phyloP scores from a whole-genome alignment of 2,329 filamentous ascomycete species.

The Basipetospora chlamydospora region DNA sequence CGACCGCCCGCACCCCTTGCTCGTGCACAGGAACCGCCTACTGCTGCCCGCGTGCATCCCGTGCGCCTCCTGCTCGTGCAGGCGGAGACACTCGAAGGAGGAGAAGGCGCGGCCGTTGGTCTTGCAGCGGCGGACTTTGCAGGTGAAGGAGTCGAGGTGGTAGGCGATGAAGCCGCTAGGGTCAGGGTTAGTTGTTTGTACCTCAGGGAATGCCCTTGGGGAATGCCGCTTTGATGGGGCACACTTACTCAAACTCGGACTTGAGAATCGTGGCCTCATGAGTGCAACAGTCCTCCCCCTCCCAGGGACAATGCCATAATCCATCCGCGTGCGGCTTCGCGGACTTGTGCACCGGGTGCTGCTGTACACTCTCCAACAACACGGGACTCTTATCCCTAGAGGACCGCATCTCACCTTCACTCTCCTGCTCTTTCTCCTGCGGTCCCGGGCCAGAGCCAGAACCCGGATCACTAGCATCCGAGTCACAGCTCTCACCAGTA shows the following conservation, averaged over 20 bases:
- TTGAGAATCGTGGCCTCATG: background rate
- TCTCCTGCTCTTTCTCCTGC: background rate
- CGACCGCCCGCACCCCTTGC: background rate
- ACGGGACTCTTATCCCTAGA: no score
- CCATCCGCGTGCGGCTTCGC: background rate
- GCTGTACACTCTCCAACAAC: background rate
- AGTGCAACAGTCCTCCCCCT: background rate
- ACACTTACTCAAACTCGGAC: background rate
- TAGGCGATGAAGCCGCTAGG: background rate
- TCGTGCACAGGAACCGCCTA: background rate
- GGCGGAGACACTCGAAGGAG: background rate
- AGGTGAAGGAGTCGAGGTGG: background rate
- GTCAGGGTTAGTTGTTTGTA: background rate
- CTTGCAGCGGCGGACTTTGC: background rate
- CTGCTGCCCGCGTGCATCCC: background rate
- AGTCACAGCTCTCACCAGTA: no score
- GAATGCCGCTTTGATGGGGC: background rate
- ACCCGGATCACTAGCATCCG: no score
- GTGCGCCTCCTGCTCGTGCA: conserved; percentile 1
- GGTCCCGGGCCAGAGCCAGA: no score
- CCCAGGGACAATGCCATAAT: background rate
- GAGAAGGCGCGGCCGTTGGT: background rate
- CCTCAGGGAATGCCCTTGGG: background rate
- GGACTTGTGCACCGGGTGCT: background rate
- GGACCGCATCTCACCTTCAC: no score